Conservation (phyloP, 129 eudicot genomes). For the Lonicera japonica region DNA sequence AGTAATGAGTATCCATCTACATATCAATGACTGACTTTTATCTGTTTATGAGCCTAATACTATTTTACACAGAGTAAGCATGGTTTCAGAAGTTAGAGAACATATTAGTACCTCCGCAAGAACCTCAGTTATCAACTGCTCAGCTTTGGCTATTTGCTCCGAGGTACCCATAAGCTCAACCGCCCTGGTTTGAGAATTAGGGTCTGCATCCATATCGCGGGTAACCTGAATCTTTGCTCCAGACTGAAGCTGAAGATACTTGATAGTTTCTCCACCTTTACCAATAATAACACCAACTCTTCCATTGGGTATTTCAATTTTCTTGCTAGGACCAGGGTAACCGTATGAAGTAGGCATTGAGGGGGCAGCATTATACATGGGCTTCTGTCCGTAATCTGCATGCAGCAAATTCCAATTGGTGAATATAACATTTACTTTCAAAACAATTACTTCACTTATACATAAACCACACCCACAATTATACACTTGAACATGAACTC, state of each 20-base stretch:
- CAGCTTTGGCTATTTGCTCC: conserved; percentile 78
- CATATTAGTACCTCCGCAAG: conserved; percentile 59
- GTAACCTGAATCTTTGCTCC: conserved; percentile 97
- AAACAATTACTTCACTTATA: neutral
- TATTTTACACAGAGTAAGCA: neutral
- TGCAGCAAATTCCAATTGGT: neutral
- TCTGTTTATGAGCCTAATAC: neutral
- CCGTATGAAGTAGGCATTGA: conserved; percentile 48
- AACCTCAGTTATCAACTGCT: conserved; percentile 69
- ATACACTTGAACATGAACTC: neutral
- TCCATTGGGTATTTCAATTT: conserved; percentile 87
- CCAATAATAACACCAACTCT: conserved; percentile 98
- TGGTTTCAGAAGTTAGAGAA: neutral
- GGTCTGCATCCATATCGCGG: conserved; percentile 87
- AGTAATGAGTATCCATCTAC: neutral
- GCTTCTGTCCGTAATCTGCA: conserved; percentile 62
- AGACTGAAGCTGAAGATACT: conserved; percentile 80
- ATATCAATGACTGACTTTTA: neutral
- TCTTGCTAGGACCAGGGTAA: conserved; percentile 58
- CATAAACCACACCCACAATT: neutral
- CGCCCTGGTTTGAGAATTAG: conserved; percentile 49
- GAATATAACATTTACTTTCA: neutral
- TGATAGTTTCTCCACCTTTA: conserved; percentile 91
- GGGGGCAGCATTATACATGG: conserved; percentile 21
- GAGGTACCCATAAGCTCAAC: conserved; percentile 81